Percentiles rank a stretch among this genome's conserved stretches.
phyloP scores from a whole-genome alignment of 768 basidiomycete genomes.

The Xerocomellus amylosporus region DNA sequence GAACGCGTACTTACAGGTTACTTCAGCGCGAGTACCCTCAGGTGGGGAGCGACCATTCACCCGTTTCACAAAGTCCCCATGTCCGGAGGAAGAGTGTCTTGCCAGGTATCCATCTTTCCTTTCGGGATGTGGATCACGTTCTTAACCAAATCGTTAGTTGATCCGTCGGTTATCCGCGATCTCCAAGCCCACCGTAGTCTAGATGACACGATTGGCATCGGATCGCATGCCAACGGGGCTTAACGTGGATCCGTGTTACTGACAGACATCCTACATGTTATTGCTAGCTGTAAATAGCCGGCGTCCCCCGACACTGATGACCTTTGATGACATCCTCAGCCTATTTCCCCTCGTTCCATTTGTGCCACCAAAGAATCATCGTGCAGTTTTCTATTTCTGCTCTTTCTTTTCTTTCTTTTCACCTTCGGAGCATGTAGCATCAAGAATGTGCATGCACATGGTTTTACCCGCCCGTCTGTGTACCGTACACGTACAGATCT shows the following conservation, averaged over 20 bases:
- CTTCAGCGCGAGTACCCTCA: conserved; percentile 66
- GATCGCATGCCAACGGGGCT: conserved; percentile 31
- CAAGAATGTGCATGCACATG: conserved; percentile 28
- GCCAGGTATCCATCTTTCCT: conserved; percentile 54
- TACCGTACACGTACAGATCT: conserved; percentile 27
- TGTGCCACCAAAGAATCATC: conserved; percentile 19
- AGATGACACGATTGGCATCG: conserved; percentile 48
- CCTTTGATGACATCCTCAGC: conserved; percentile 27
- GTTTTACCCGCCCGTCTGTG: conserved; percentile 18
- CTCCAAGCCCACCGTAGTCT: conserved; percentile 84
- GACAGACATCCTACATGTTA: conserved; percentile 16
- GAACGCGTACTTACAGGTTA: conserved; percentile 18
- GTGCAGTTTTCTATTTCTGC: conserved; percentile 13
- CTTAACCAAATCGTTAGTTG: conserved; percentile 50
- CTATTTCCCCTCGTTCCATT: conserved; percentile 17
- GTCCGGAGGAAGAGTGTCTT: conserved; percentile 93
- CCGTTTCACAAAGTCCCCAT: conserved; percentile 66
- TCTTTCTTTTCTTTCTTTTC: background rate
- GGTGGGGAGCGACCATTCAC: conserved; percentile 58
- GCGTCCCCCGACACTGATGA: conserved; percentile 25
- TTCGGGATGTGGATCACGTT: conserved; percentile 1
- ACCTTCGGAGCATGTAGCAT: conserved; percentile 25
- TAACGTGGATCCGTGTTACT: conserved; percentile 15
- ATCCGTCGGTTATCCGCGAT: conserved; percentile 85
- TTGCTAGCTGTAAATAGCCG: conserved; percentile 25